Evolutionary conservation across 106 monocot genomes (phyloP), one percentile per base, ranked within the genome.

Genomic region (Dioscorea zingiberensis): DNA sequence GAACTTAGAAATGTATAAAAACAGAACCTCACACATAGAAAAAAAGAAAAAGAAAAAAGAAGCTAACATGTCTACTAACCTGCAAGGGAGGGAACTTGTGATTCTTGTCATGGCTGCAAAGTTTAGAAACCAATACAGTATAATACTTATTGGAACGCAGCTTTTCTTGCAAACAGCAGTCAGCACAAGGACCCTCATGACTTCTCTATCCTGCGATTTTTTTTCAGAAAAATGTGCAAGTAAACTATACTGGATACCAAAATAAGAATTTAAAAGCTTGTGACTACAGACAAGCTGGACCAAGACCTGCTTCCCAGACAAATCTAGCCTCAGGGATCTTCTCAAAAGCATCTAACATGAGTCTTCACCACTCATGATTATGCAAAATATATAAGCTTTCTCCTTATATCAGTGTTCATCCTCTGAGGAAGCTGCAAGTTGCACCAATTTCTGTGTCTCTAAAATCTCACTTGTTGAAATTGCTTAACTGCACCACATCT

Each of bases 91-190:
- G 82, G 60, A 93, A 93, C 84, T 98, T 98, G 67, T 93, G 83
- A 69, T 92, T 98, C 69, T 89, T 98, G 32, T 86, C 80, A 82
- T 98, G 82, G 73, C 72, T 82, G 54, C 98, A 98, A 45, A 98
- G 79, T 73, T 98, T 98, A 61, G 98, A 86, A 59, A 86, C 98
- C 70, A 98, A 65, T 25, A 93, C 73, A 10, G 86, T 72, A 46
- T 98, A 93, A 71, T 98, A 93, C 51, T 89, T 89, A 72, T 98
- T 98, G 68, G 86, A 98, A n/a, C n/a, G n/a, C 44, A 82, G 59
- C 69, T 84, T 92, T 53, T 98, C 97, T 71, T 98, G 92, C 65
- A 98, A 71, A 76, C 97, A 98, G 32, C 98, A 98, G n/a, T 81
- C 77, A 38, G n/a, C n/a, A 98, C 71, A 65, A 98, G 73, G 46